Evolutionary conservation across 2,329 filamentous ascomycete species (phyloP).

Genomic region (Didymella glomerata): DNA sequence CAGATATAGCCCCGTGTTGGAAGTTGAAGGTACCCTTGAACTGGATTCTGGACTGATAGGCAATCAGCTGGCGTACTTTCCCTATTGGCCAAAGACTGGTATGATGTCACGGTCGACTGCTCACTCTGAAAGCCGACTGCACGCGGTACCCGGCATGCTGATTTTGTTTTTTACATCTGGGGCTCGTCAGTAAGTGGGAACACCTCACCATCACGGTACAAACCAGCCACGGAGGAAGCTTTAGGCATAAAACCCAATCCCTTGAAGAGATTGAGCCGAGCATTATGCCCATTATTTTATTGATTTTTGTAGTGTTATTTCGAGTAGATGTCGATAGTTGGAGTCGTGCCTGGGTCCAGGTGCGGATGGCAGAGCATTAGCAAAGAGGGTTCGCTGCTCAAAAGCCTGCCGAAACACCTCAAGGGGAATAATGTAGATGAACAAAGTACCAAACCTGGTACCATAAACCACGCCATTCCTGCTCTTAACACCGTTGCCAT

Average conservation of each 20-base stretch:
- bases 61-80: not conserved
- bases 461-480: conserved; percentile 18
- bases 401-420: conserved; percentile 15
- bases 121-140: not conserved
- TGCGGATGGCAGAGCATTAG: conserved; percentile 16
- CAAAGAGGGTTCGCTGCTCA: conserved; percentile 14
- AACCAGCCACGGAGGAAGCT: not conserved
- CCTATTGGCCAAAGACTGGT: not conserved
- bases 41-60: not conserved
- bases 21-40: not conserved
- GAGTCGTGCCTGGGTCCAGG: conserved; percentile 39
- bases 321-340: conserved; percentile 33
- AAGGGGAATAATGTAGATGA: conserved; percentile 15
- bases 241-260: conserved; percentile 44
- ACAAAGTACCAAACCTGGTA: conserved; percentile 27
- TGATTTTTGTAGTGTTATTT: conserved; percentile 32
- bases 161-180: not conserved
- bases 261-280: conserved; percentile 31
- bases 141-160: not conserved
- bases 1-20: not conserved
- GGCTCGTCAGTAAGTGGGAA: not conserved
- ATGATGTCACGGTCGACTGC: not conserved
- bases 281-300: conserved; percentile 48
- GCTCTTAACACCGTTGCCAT: conserved; percentile 22
- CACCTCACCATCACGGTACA: not conserved